These are phyloP conservation scores for Aspergillus mulundensis DNA, from an alignment of 495 filamentous ascomycete genomes.

Conservation along the genomic window DNA sequence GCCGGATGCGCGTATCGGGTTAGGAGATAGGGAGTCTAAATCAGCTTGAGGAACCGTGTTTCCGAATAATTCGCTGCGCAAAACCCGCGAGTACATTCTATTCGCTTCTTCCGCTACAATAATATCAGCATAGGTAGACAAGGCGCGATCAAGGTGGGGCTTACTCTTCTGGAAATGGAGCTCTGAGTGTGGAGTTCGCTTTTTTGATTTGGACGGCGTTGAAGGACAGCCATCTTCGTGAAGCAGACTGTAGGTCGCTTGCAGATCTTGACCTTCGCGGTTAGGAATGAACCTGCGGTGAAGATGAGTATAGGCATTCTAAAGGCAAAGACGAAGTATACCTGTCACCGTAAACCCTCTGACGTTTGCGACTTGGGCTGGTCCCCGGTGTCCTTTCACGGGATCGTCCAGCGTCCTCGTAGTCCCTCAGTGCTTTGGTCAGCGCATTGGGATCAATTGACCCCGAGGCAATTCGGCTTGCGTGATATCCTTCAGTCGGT, in stretches of 20 bases:
- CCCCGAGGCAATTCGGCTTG: constrained; percentile 43
- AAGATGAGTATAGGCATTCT: neutral
- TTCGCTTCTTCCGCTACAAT: constrained; percentile 88
- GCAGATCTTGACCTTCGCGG: constrained; percentile 86
- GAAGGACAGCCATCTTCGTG: constrained; percentile 90
- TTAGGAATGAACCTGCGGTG: constrained; percentile 84
- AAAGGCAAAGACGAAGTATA: constrained; percentile 33
- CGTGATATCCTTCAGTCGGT: constrained; percentile 22
- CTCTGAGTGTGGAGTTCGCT: constrained; percentile 82
- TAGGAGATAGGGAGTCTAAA: constrained; percentile 60
- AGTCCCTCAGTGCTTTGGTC: constrained; percentile 58
- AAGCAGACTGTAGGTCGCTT: constrained; percentile 84
- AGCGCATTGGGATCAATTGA: constrained; percentile 59
- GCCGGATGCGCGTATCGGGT: constrained; percentile 53
- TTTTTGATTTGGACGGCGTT: constrained; percentile 78
- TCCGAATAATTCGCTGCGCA: constrained; percentile 89
- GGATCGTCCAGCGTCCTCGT: constrained; percentile 56
- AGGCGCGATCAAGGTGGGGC: constrained; percentile 22
- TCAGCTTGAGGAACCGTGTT: constrained; percentile 79
- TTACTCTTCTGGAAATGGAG: constrained; percentile 90
- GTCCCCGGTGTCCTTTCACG: constrained; percentile 67
- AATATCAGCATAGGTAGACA: constrained; percentile 34
- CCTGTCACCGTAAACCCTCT: constrained; percentile 81
- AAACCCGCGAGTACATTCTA: constrained; percentile 78
- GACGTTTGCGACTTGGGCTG: constrained; percentile 83